Evolutionary conservation across 805 yeast species (phyloP), one percentile per base, ranked within the genome.

Genomic region (Yamadazyma scolyti): DNA sequence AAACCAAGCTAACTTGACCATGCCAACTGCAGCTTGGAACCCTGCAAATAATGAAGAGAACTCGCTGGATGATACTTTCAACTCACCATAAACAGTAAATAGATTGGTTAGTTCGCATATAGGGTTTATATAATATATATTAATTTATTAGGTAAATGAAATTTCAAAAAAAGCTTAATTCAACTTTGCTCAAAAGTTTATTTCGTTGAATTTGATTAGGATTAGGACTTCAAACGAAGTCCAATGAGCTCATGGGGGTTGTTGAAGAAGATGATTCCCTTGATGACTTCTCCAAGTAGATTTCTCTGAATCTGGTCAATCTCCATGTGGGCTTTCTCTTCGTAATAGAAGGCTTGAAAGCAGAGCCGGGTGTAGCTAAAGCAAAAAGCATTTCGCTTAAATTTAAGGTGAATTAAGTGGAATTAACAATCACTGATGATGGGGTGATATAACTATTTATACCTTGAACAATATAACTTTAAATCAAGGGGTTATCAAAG

Each of bases 11-110:
- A 31, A 42, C 4, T 36, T 36, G 21, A 31, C 29, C 39, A 30
- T 36, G 45, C 72, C 72, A 6, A 46, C 61, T 9, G 71, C 71
- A 19, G 58, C 68, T 10, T 68, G 74, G 74, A 57, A 66, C 40
- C 73, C 74, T 7, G 39, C 68, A 6, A 56, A 55, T 36, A 43
- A 46, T 5, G 58, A 51, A n/a, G 57, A 48, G 28, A 47, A 50
- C 28, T 37, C 37, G 20, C 33, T 39, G 13, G 51, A 46, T 19
- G 58, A 47, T 23, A 23, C 34, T 23, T 13, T 20, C 9, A 14
- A 23, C 14, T 22, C 27, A 14, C 33, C 33, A 12, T 28, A 28
- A 24, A 16, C 6, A 22, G 12, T 22, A 22, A 9, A 9, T 9
- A 19, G 7, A 19, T 7, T 7, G 10, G 10, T 19, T 19, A 19